Base-by-base conservation (phyloP, 148 eudicot species). In the Rhododendron griersonianum region DNA sequence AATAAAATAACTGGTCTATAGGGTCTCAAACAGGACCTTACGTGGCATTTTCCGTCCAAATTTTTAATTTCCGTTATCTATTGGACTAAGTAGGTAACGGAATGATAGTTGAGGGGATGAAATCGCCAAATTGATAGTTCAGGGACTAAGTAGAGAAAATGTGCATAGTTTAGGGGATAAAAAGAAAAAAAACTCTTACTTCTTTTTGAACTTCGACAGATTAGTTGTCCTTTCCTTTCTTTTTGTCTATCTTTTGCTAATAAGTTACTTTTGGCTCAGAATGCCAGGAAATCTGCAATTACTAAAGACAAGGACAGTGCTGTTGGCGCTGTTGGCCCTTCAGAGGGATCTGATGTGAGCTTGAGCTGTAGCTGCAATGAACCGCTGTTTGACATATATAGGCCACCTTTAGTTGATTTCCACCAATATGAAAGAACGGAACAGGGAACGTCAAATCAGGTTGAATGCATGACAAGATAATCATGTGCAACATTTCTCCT, bases 341-440 rank as follows among this genome's bases (percentile, higher is more conserved):
- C 77, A 44, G 86, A 89, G 67, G 91, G 87, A 84, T 88, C 91
- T 76, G 92, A 92, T 90, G 91, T 97, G 82, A 89, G 90, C 86
- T 91, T 96, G 87, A 89, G 90, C 59, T 86, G 82, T 88, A 84
- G 84, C 80, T 88, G 85, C 81, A 89, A 84, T 83, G 89, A 85
- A 69, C 85, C 87, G 28, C 55, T 93, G 80, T 90, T 92, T 83
- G 93, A 95, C 85, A 89, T 89, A 83, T 90, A 87, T 47, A 80
- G 88, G 51, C 91, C 95, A 28, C 99, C 98, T 19, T 86, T 97
- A 55, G 84, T 86, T 86, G 93, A 91, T 87, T 97, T 93, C 86
- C 98, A 97, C 87, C 91, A 84, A 90, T 90, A 90, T 86, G 99
- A 97, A 88, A 90, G 93, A 87, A 86, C 85, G 84, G 93, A 90